Conservation (phyloP, 2,329 filamentous ascomycete genomes). For the Periconia macrospinosa region DNA sequence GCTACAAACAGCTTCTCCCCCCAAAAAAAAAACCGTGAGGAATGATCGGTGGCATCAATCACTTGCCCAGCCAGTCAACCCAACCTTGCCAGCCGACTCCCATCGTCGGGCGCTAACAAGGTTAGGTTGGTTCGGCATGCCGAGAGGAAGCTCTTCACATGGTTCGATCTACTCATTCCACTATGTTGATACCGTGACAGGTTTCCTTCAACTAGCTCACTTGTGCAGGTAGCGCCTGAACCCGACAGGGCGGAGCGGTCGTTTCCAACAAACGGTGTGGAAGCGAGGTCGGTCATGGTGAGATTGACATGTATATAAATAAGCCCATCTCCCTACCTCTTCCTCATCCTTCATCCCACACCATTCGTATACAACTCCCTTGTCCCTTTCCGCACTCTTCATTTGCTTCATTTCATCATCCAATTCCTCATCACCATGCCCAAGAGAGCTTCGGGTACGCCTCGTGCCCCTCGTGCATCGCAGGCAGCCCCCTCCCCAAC, state of each 20-base stretch:
- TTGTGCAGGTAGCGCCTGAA: no score
- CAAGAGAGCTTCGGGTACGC: neutral
- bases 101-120: neutral
- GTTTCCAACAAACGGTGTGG: neutral
- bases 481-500: neutral
- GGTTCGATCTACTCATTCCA: neutral
- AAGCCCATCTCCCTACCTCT: neutral
- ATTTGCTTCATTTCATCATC: neutral
- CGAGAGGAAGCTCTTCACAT: neutral
- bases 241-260: no score
- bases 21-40: no score
- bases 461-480: neutral
- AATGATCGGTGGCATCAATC: no score
- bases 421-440: neutral
- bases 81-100: neutral
- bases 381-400: neutral
- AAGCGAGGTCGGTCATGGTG: neutral
- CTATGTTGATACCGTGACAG: neutral
- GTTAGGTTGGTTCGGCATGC: neutral
- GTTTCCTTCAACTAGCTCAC: neutral
- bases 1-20: no score
- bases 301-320: neutral
- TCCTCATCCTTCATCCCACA: neutral
- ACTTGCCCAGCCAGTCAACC: no score
- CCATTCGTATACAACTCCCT: neutral